Base-by-base conservation (phyloP, 1,284 basidiomycete genomes). In the Bondarzewia mesenterica region DNA sequence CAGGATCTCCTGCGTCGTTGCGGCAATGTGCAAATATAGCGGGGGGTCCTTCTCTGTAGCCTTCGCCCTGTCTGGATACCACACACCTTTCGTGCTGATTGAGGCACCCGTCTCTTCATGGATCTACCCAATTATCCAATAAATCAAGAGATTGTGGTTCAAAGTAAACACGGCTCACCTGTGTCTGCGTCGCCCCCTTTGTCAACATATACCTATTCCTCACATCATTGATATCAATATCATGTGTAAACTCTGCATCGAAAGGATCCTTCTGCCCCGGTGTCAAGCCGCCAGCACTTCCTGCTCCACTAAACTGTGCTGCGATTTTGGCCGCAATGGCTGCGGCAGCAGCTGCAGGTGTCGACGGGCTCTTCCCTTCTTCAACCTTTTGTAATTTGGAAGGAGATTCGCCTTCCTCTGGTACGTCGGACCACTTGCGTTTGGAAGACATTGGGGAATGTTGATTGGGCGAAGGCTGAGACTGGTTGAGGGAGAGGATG, bases 191-290 rank as follows among this genome's bases (percentile, higher is more conserved):
- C 25, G 87, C 79, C 2, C 91, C 89, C 65, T 93, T 96, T 39
- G 96, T 99, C 59, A 99, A 72, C 63, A 98, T 73, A 67, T 99
- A 99, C 51, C 95, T 77, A 69, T 99, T 99, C 58, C 94, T 74
- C 50, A 95, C 75, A 68, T 99, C 96, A 67, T 99, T 98, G 66
- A 99, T 96, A 64, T 98, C 94, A 52, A 99, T 85, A 64, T 97
- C 93, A 58, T 90, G 80, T 14, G 82, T 84, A 60, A 87, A 97
- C 46, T 89, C 90, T 38, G 77, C 89, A 54, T 93, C 90, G 52
- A 89, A 80, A 5, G 75, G 73, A 59, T 88, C 86, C 63, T 74
- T 80, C 57, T 66, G 66, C 25, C 75, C 75, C 40, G 72, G 66
- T 50, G 72, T 73, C 51, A 68, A 71, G 4, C 67, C 62, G 15